Percentiles rank a stretch among this genome's conserved stretches.
Evolutionary conservation across 345 rosid species (phyloP).

Genomic region (Limnanthes douglasii): DNA sequence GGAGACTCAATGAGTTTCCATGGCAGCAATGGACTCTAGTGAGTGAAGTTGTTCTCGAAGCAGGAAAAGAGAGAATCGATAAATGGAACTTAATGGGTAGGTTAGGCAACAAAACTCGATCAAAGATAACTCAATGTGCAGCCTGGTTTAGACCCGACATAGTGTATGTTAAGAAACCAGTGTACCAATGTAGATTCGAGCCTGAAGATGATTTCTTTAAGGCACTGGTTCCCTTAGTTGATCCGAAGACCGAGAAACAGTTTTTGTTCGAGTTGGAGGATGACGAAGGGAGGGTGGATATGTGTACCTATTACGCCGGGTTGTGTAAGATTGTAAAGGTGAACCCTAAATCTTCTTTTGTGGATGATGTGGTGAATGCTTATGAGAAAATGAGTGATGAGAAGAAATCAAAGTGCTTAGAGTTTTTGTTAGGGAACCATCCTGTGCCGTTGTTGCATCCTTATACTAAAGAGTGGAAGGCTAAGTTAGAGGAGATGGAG

Average conservation of each 20-base stretch:
- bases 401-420: slow-evolving; percentile 50
- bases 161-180: slow-evolving; percentile 80
- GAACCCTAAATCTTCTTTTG: slow-evolving; percentile 60
- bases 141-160: slow-evolving; percentile 97
- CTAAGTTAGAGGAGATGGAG: slow-evolving; percentile 88
- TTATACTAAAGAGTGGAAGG: slow-evolving; percentile 84
- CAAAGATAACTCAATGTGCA: slow-evolving; percentile 55
- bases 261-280: slow-evolving; percentile 41
- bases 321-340: slow-evolving; percentile 82
- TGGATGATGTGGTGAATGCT: slow-evolving; percentile 90
- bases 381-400: slow-evolving; percentile 70
- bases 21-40: slow-evolving; percentile 98
- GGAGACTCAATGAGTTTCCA: slow-evolving; percentile 60
- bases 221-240: slow-evolving; percentile 38
- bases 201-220: slow-evolving; percentile 65
- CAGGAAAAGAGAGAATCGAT: slow-evolving; percentile 63
- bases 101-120: slow-evolving; percentile 60
- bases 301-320: slow-evolving; percentile 64
- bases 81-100: slow-evolving; percentile 96
- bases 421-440: slow-evolving; percentile 67
- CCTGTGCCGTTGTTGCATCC: slow-evolving; percentile 76
- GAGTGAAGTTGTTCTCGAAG: slow-evolving; percentile 68
- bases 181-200: slow-evolving; percentile 84
- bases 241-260: slow-evolving; percentile 55
- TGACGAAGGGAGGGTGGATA: slow-evolving; percentile 49